A percentile compares a stretch with the other conserved stretches of the same genome.
phyloP scores from a whole-genome alignment of 1,284 basidiomycete species.

The Clitocybe nebularis region DNA sequence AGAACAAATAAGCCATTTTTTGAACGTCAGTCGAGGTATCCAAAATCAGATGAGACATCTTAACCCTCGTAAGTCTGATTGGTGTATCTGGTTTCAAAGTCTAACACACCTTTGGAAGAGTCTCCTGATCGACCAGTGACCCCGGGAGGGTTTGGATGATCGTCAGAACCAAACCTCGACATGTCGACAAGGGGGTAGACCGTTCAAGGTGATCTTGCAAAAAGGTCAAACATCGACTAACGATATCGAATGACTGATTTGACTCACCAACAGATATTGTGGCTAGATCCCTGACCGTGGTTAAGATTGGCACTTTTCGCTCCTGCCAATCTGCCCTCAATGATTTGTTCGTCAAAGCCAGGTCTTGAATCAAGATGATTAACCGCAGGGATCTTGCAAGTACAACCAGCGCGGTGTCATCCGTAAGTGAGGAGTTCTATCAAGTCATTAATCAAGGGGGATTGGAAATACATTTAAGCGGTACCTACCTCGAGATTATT shows the following conservation, averaged over 20 bases:
- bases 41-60: constrained; percentile 77
- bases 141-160: constrained; percentile 66
- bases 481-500: constrained; percentile 77
- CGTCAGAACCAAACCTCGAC: constrained; percentile 63
- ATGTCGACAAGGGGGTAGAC: constrained; percentile 63
- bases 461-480: constrained; percentile 14
- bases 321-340: constrained; percentile 70
- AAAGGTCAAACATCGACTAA: too few relatives aligned
- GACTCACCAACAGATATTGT: constrained; percentile 44
- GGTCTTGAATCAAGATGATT: constrained; percentile 67
- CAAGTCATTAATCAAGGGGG: constrained; percentile 3
- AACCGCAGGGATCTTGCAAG: constrained; percentile 71
- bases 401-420: constrained; percentile 55
- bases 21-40: constrained; percentile 67
- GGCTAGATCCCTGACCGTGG: constrained; percentile 57
- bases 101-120: constrained; percentile 53
- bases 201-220: constrained; percentile 27
- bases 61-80: constrained; percentile 1
- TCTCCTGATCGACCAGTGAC: constrained; percentile 60
- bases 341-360: constrained; percentile 69
- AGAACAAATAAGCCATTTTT: constrained; percentile 65
- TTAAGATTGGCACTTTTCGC: constrained; percentile 50
- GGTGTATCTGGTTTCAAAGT: neutral
- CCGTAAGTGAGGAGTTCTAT: constrained; percentile 61
- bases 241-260: neutral